These are phyloP conservation scores for Naganishia sp. DNA, from an alignment of 1,284 basidiomycete species.

Conservation along the genomic window DNA sequence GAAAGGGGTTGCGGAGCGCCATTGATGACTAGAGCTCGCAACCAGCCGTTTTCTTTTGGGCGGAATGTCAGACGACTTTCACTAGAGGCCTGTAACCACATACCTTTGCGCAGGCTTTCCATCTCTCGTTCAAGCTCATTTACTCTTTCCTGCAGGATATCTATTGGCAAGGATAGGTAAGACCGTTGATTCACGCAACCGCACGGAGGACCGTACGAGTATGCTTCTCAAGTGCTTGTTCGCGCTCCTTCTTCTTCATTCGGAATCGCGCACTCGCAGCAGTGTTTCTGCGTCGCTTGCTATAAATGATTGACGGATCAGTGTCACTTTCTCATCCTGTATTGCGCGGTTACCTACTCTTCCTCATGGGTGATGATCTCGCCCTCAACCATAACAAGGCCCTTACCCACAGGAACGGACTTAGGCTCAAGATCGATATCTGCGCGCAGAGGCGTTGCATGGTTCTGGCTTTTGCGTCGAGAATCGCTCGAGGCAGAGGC, in stretches of 20 bases:
- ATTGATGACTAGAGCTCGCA: slow-evolving; percentile 33
- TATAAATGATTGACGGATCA: neutral
- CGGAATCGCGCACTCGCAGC: slow-evolving; percentile 97
- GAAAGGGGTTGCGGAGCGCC: slow-evolving; percentile 35
- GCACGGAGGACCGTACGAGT: slow-evolving; percentile 57
- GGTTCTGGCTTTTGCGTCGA: slow-evolving; percentile 8
- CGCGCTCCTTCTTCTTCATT: slow-evolving; percentile 97
- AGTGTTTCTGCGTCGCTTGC: slow-evolving; percentile 89
- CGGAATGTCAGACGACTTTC: neutral
- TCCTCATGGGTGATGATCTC: slow-evolving; percentile 29
- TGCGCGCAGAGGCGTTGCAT: neutral
- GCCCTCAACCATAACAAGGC: slow-evolving; percentile 24
- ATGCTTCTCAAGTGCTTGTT: slow-evolving; percentile 84
- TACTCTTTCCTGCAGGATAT: slow-evolving; percentile 30
- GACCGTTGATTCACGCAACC: neutral
- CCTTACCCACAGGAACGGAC: slow-evolving; percentile 22
- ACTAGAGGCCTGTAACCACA: neutral
- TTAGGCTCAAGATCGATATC: slow-evolving; percentile 25
- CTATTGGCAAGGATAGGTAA: neutral
- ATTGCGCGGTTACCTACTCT: slow-evolving; percentile 17
- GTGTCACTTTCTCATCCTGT: neutral
- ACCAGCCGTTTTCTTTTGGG: slow-evolving; percentile 32
- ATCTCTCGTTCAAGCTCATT: slow-evolving; percentile 31
- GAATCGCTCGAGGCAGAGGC: slow-evolving; percentile 14
- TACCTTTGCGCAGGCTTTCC: slow-evolving; percentile 33